phyloP scores from a whole-genome alignment of 495 filamentous ascomycete species.

The Eremomyces bilateralis region DNA sequence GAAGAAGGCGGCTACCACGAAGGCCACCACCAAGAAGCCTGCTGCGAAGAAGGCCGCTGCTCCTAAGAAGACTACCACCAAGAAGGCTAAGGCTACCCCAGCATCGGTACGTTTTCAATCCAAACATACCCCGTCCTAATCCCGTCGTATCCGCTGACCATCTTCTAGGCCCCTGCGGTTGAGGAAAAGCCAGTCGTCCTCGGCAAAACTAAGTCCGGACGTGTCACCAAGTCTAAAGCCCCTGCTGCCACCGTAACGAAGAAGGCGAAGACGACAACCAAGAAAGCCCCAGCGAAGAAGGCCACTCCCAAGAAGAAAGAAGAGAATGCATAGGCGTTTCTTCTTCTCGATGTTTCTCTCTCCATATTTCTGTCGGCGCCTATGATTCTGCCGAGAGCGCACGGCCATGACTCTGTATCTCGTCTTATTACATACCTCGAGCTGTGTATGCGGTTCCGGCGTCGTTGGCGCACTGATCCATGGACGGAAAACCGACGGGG shows the following conservation, averaged over 20 bases:
- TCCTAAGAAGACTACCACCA: conserved; percentile 22
- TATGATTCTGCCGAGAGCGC: not conserved
- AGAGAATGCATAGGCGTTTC: conserved; percentile 13
- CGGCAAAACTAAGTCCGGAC: conserved; percentile 77
- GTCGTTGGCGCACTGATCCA: too few species aligned
- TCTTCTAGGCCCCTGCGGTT: conserved; percentile 31
- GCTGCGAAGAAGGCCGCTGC: conserved; percentile 25
- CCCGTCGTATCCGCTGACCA: not conserved
- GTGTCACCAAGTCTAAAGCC: conserved; percentile 57
- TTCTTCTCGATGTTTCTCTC: conserved; percentile 1
- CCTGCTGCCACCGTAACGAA: conserved; percentile 24
- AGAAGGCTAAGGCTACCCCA: conserved; percentile 21
- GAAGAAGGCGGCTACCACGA: conserved; percentile 18
- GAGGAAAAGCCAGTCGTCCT: conserved; percentile 52
- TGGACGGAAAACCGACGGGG: too few species aligned
- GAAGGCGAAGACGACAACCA: conserved; percentile 31
- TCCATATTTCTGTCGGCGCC: too few species aligned
- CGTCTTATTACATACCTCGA: not conserved
- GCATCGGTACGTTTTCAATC: too few species aligned
- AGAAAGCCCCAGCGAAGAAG: conserved; percentile 26
- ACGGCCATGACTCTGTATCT: not conserved
- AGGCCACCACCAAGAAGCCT: conserved; percentile 23
- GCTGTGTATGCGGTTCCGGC: not conserved
- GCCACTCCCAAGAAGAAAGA: conserved; percentile 15
- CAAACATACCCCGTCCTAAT: conserved; percentile 3